phyloP scores from a whole-genome alignment of 345 rosid species.

The Camelina hispida region DNA sequence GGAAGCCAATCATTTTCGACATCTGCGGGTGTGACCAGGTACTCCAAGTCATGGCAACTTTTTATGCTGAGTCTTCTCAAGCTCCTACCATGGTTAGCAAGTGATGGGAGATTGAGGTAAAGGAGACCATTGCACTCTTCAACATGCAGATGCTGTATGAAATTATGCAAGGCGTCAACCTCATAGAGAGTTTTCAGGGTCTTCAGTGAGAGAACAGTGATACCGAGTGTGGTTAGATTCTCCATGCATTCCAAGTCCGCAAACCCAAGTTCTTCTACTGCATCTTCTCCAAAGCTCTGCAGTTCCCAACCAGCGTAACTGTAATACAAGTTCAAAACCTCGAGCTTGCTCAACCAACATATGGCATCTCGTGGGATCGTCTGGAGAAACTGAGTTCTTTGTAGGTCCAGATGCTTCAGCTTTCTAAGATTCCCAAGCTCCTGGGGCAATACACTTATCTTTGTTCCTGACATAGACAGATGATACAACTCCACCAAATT shows the following conservation, averaged over 20 bases:
- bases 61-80: slow-evolving; percentile 60
- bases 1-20: slow-evolving; percentile 52
- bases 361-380: slow-evolving; percentile 52
- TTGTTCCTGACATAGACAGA: slow-evolving; percentile 54
- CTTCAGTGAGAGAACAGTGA: slow-evolving; percentile 45
- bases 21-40: slow-evolving; percentile 44
- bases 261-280: slow-evolving; percentile 46
- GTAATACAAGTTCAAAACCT: slow-evolving; percentile 56
- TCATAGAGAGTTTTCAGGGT: slow-evolving; percentile 43
- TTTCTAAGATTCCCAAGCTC: slow-evolving; percentile 49
- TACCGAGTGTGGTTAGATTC: slow-evolving; percentile 49
- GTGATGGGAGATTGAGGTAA: slow-evolving; percentile 41
- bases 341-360: slow-evolving; percentile 45
- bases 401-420: slow-evolving; percentile 54
- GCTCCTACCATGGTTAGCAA: slow-evolving; percentile 43
- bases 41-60: slow-evolving; percentile 50
- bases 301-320: slow-evolving; percentile 55
- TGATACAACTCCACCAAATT: slow-evolving; percentile 49
- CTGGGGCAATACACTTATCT: slow-evolving; percentile 50
- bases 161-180: slow-evolving; percentile 36
- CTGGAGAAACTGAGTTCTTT: slow-evolving; percentile 55
- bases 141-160: slow-evolving; percentile 51
- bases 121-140: slow-evolving; percentile 50
- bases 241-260: slow-evolving; percentile 49
- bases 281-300: slow-evolving; percentile 33